These are phyloP conservation scores for Ophiosphaerella korrae DNA, from an alignment of 2,329 filamentous ascomycete species.

Conservation along the genomic window DNA sequence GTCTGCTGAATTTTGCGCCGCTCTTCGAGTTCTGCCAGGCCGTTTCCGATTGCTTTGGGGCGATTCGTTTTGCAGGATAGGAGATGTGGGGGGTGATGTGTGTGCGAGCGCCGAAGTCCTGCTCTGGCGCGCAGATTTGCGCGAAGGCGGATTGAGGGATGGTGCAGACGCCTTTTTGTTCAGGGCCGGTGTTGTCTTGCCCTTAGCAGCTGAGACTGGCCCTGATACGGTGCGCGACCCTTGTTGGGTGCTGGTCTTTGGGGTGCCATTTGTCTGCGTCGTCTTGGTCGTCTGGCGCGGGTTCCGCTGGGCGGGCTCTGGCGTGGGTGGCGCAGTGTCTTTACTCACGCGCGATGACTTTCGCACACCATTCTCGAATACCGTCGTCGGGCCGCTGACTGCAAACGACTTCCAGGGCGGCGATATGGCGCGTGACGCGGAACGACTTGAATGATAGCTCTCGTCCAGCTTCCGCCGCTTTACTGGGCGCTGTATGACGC, in stretches of 20 bases:
- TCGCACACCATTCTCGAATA: slow-evolving; percentile 68
- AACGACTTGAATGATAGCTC: slow-evolving; percentile 35
- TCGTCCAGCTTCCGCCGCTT: slow-evolving; percentile 67
- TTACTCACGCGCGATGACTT: slow-evolving; percentile 64
- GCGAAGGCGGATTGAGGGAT: slow-evolving; percentile 27
- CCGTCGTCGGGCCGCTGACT: slow-evolving; percentile 86
- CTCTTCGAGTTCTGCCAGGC: slow-evolving; percentile 27
- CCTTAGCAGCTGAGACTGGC: slow-evolving; percentile 17
- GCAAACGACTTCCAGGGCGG: slow-evolving; percentile 91
- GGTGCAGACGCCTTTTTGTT: slow-evolving; percentile 31
- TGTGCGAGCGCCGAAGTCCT: slow-evolving; percentile 24
- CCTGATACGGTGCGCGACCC: slow-evolving; percentile 29
- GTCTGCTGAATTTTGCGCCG: slow-evolving; percentile 23
- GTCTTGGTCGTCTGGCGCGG: slow-evolving; percentile 31
- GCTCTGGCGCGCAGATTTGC: slow-evolving; percentile 43
- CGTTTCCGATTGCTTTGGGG: slow-evolving; percentile 27
- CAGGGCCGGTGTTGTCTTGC: slow-evolving; percentile 20
- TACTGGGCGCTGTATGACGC: slow-evolving; percentile 42
- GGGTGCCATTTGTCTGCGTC: slow-evolving; percentile 35
- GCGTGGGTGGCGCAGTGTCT: slow-evolving; percentile 52
- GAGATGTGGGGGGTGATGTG: slow-evolving; percentile 23
- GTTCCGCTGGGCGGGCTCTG: slow-evolving; percentile 49
- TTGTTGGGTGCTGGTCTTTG: slow-evolving; percentile 25
- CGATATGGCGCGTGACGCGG: slow-evolving; percentile 62
- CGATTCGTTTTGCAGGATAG: slow-evolving; percentile 19